These are phyloP conservation scores for Vanderwaltozyma verrucispora DNA, from an alignment of 805 yeast genomes.

Conservation along the genomic window DNA sequence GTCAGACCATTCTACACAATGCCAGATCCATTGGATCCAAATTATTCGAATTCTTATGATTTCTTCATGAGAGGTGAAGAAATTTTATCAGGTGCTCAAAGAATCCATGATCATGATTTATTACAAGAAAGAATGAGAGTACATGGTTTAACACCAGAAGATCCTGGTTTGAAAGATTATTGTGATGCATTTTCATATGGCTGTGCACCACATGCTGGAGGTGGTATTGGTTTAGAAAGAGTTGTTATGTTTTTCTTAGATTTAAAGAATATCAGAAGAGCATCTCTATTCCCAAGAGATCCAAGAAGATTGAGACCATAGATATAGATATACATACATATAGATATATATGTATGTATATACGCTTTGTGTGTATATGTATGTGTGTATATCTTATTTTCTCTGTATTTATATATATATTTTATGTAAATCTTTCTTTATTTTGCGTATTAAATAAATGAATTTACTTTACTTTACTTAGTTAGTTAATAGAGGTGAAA, in stretches of 20 bases:
- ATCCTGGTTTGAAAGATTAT: constrained; percentile 82
- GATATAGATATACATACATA: background rate
- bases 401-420: too few relatives aligned
- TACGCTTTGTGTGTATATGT: too few relatives aligned
- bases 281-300: constrained; percentile 98
- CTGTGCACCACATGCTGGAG: constrained; percentile 99
- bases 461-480: too few relatives aligned
- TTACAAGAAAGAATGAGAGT: constrained; percentile 71
- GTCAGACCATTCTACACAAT: constrained; percentile 98
- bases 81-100: constrained; percentile 98
- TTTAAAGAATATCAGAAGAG: constrained; percentile 94
- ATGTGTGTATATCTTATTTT: too few relatives aligned
- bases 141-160: constrained; percentile 71
- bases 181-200: constrained; percentile 89
- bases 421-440: too few relatives aligned
- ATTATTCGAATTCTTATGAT: constrained; percentile 95
- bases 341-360: too few relatives aligned
- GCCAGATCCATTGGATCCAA: constrained; percentile 91
- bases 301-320: constrained; percentile 88
- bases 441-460: too few relatives aligned
- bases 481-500: too few relatives aligned
- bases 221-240: constrained; percentile 98
- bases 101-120: constrained; percentile 88
- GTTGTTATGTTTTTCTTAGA: constrained; percentile 97
- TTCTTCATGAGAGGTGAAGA: constrained; percentile 99